Base-by-base conservation (phyloP, 176 grass and related monocot genomes). In the Rhynchospora tenuis region DNA sequence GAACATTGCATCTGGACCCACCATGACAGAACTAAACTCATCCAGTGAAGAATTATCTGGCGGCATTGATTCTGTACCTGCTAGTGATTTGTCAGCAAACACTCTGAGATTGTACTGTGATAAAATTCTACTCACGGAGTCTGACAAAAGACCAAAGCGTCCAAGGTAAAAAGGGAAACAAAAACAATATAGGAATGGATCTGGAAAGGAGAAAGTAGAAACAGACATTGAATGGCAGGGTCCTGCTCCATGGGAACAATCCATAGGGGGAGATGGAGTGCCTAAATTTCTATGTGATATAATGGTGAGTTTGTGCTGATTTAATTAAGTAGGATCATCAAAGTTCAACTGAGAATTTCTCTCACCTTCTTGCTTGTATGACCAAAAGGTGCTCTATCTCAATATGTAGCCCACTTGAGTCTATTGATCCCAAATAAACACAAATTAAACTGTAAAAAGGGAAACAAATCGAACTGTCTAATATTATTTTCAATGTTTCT, bases 231-330 rank as follows among this genome's bases (percentile, higher is more conserved):
- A 93, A 83, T 99, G 96, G 96, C 82, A 89, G 71, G 93, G 91
- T 2, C 91, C 83, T 57, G 89, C 92, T 54, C 88, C 89, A 70
- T 98, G 96, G 96, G 96, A 95, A 73, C 83, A 76, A 82, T 90
- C 89, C 15, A 45, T 93, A 76, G 91, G 91, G 64, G 93, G 96
- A 27, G 89, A 95, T 93, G 89, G 89, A 57, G 84, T 47, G 52
- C 93, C 96, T 9, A 95, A 91, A 82, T 95, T 95, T 83, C 85
- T 95, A 44, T 98, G 96, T 87, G 92, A 98, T 86, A 91, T 98
- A 69, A 98, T 98, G 96, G 96, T 98, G 87, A 73, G 69, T 55
- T 56, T 4, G 47, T 51, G 45, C 48, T 4, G 26, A 51, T 13
- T 15, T 7, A 4, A 74, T 52, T 27, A 74, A 16, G 8, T 61